Base-by-base conservation (phyloP, 148 eudicot species). In the Mesembryanthemum crystallinum region DNA sequence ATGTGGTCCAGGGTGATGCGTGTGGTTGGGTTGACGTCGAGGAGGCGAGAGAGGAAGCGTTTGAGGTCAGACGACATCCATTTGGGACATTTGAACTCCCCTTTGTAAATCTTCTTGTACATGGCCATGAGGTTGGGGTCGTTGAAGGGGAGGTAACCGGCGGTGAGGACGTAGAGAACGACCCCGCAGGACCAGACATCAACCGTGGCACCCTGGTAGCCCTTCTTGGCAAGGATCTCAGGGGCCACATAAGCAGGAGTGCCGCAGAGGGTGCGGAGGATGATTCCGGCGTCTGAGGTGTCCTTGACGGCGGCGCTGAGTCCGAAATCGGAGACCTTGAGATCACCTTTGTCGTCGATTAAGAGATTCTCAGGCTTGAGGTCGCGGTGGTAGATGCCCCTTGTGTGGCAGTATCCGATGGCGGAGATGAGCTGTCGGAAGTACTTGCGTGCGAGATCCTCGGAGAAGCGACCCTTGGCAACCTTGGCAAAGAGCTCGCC, bases 101-200 rank as follows among this genome's bases (percentile, higher is more conserved):
- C 72, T 30, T 57, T 63, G 54, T 77, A 70, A 20, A 77, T 77
- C 45, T 79, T 79, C 59, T 27, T 45, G 8, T 73, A 73, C 82
- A 79, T 79, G 55, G 54, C 82, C 82, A 73, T 73, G 5, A 79
- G 61, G n/a, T 79, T 73, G 3, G 49, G 73, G 37, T 69, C 58
- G 23, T 69, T 52, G 33, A 69, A 69, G 8, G 82, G 82, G 9
- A 79, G 62, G 23, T 55, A 73, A 18, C 82, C 77, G 12, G 73
- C 77, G 21, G 37, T 79, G 8, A 79, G 23, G 1, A 79, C 82
- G 49, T 1, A 79, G 21, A 79, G 77, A 5, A 79, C 66, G 27
- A 79, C 49, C 27, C 82, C 82, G 27, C 82, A 79, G 8, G 82
- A 79, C 80, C 80, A 77, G 5, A 71, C 55, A 12, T 77, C 80